Percentiles rank a stretch among this genome's conserved stretches.
Conservation (phyloP, 371 early-diverging fungal genomes). For the Rhizopus arrhizus region DNA sequence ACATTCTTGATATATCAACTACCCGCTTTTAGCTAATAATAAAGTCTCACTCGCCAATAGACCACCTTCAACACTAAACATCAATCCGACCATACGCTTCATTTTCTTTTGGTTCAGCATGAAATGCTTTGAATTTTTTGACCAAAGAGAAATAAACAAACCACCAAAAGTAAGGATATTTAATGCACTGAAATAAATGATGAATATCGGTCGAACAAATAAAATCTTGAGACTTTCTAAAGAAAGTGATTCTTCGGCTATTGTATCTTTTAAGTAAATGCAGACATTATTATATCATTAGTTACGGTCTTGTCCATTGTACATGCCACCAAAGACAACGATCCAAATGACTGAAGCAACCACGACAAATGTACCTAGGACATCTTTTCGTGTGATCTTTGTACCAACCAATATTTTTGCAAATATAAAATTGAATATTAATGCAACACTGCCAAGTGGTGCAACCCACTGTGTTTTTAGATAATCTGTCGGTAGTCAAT, state of each 20-base stretch:
- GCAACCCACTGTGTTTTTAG: constrained; percentile 79
- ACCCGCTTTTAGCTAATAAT: constrained; percentile 70
- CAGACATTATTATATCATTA: background rate
- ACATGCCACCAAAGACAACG: constrained; percentile 72
- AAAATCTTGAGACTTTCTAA: constrained; percentile 59
- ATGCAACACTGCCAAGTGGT: constrained; percentile 68
- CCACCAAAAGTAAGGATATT: constrained; percentile 58
- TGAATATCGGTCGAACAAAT: constrained; percentile 62
- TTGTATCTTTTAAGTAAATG: background rate
- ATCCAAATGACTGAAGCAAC: constrained; percentile 68
- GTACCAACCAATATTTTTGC: constrained; percentile 72
- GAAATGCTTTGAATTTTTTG: constrained; percentile 21
- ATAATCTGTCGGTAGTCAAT: constrained; percentile 49
- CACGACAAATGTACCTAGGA: constrained; percentile 68
- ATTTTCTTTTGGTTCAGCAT: constrained; percentile 47
- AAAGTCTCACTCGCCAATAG: constrained; percentile 67
- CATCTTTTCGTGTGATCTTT: constrained; percentile 64
- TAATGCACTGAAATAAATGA: constrained; percentile 67
- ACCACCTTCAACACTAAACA: constrained; percentile 67
- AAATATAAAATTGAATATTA: constrained; percentile 74
- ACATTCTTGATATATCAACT: background rate
- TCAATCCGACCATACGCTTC: constrained; percentile 59
- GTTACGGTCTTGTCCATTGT: constrained; percentile 61
- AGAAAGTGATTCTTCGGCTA: constrained; percentile 60
- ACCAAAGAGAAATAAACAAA: constrained; percentile 59